phyloP scores from a whole-genome alignment of 306 rosid species.

The Ziziphus jujuba region DNA sequence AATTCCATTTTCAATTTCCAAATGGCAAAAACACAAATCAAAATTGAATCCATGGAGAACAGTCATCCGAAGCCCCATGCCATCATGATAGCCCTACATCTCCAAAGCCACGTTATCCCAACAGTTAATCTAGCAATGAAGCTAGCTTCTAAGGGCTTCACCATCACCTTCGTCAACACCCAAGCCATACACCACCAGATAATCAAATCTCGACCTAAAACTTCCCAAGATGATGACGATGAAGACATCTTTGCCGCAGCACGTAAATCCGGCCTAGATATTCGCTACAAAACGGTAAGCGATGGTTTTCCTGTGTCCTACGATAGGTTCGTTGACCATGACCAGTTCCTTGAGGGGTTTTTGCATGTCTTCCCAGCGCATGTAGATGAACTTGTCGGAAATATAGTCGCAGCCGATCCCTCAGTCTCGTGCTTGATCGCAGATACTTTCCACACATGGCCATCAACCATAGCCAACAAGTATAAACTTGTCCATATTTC shows the following conservation, averaged over 20 bases:
- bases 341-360: slow-evolving; percentile 9
- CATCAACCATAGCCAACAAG: slow-evolving; percentile 22
- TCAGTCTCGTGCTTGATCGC: slow-evolving; percentile 32
- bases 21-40: neutral
- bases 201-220: slow-evolving; percentile 10
- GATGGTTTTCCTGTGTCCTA: slow-evolving; percentile 29
- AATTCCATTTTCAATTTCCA: too few relatives aligned
- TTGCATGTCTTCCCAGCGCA: slow-evolving; percentile 28
- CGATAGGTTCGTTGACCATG: slow-evolving; percentile 19
- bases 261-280: slow-evolving; percentile 26
- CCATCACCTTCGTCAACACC: slow-evolving; percentile 29
- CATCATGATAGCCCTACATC: slow-evolving; percentile 12
- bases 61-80: slow-evolving; percentile 23
- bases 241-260: slow-evolving; percentile 28
- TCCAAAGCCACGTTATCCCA: slow-evolving; percentile 32
- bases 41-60: neutral
- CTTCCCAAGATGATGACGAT: neutral
- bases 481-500: slow-evolving; percentile 32
- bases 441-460: slow-evolving; percentile 30
- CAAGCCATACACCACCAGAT: slow-evolving; percentile 15
- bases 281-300: slow-evolving; percentile 27
- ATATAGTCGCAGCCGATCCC: slow-evolving; percentile 22
- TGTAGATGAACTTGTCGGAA: slow-evolving; percentile 33
- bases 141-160: slow-evolving; percentile 26
- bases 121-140: slow-evolving; percentile 23